These are phyloP conservation scores for Calonectria hawksworthii DNA, from an alignment of 2,329 filamentous ascomycete genomes.

Conservation along the genomic window DNA sequence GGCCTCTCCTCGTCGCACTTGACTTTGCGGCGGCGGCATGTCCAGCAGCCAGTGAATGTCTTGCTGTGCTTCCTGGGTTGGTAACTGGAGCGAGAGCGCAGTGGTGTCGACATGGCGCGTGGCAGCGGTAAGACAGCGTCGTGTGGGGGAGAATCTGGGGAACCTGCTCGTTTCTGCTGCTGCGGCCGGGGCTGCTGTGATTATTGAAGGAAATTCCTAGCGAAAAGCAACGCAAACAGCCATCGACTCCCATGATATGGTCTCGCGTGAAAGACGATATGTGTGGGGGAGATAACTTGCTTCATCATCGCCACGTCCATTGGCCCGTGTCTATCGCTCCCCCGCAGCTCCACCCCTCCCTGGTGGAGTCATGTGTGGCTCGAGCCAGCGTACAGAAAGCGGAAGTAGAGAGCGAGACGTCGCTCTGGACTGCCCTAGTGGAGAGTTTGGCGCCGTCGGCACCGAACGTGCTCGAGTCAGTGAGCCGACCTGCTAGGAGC, in stretches of 20 bases:
- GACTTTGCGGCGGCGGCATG: slow-evolving; percentile 53
- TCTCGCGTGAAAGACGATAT: neutral
- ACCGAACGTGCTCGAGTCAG: neutral
- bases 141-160: neutral
- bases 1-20: slow-evolving; percentile 55
- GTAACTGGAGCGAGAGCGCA: slow-evolving; percentile 19
- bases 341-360: slow-evolving; percentile 11
- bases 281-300: slow-evolving; percentile 17
- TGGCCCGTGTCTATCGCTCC: slow-evolving; percentile 14
- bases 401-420: slow-evolving; percentile 22
- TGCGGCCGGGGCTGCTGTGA: neutral
- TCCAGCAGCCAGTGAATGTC: slow-evolving; percentile 53
- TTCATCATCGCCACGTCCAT: slow-evolving; percentile 15
- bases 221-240: slow-evolving; percentile 14
- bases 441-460: neutral
- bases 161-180: neutral
- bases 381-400: slow-evolving; percentile 16
- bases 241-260: slow-evolving; percentile 16
- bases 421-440: neutral
- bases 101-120: slow-evolving; percentile 22
- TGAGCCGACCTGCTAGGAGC: neutral
- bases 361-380: slow-evolving; percentile 18
- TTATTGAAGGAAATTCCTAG: slow-evolving; percentile 23
- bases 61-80: slow-evolving; percentile 42
- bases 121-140: neutral